Base-by-base conservation (phyloP, 2,329 filamentous ascomycete genomes). In the Metarhizium brunneum region DNA sequence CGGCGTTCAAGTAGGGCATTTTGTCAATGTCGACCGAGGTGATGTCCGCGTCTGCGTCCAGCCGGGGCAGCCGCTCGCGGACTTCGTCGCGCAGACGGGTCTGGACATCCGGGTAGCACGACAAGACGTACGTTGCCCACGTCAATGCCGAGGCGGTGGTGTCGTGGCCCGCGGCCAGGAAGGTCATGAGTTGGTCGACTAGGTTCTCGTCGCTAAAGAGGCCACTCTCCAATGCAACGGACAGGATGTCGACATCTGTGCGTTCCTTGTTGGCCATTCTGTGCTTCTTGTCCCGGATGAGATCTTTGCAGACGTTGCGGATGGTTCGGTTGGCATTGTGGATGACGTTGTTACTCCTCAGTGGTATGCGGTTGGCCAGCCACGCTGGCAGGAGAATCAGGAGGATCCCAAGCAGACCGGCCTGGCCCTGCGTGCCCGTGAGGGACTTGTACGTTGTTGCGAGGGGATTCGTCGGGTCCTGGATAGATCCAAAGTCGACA, bases 161-260 rank as follows among this genome's bases (percentile, higher is more conserved):
- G 71, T 92, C 88, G 68, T 92, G 89, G 25, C 86, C 86, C 0
- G 90, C 90, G 1, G 86, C 87, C 5, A 95, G 80, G 73, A 95
- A 94, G 0, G 89, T 95, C 88, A 95, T 94, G 66, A 94, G 81
- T 71, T 95, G 90, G 68, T 94, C 87, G 40, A 90, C 82, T n/a
- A 95, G 80, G 58, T 90, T 84, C 51, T 90, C 87, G 59, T 94
- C 88, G 13, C 73, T 80, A 70, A 95, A 94, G 6, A 77, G 83
- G 50, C 87, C 88, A 43, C 84, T 90, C 66, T 86, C 81, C 50
- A 95, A 75, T 16, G 90, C 90, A 0, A 92, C 87, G 1, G 86
- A 90, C 38, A 95, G 75, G 56, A 96, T 94, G 68, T 95, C 90
- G 7, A 82, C 69, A 49, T 84, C 83, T 1, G 71, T 71, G 29